These are phyloP conservation scores for Exophiala oligosperma DNA, from an alignment of 2,329 filamentous ascomycete genomes.

Conservation along the genomic window DNA sequence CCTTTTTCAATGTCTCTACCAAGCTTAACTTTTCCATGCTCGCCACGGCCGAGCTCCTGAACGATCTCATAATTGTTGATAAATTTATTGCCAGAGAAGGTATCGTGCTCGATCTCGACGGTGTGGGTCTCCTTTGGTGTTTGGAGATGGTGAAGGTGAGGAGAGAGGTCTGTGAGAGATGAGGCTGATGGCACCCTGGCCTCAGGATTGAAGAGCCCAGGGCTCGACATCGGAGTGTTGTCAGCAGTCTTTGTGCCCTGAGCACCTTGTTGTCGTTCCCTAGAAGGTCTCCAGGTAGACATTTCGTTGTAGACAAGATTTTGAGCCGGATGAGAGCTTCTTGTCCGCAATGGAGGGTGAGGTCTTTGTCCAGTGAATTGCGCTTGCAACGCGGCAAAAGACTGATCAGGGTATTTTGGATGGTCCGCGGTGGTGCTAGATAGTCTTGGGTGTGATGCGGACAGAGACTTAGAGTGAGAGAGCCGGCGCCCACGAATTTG, in stretches of 20 bases:
- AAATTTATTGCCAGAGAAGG: slow-evolving; percentile 84
- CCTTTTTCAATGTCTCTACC: slow-evolving; percentile 75
- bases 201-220: slow-evolving; percentile 41
- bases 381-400: slow-evolving; percentile 47
- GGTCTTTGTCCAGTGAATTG: slow-evolving; percentile 42
- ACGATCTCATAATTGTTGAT: slow-evolving; percentile 99
- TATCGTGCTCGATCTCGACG: slow-evolving; percentile 85
- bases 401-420: slow-evolving; percentile 50
- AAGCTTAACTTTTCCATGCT: slow-evolving; percentile 97
- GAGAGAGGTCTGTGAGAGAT: slow-evolving; percentile 44
- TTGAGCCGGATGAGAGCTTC: slow-evolving; percentile 47
- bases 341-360: slow-evolving; percentile 40
- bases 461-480: slow-evolving; percentile 28
- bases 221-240: slow-evolving; percentile 49
- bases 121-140: slow-evolving; percentile 85
- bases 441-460: slow-evolving; percentile 16
- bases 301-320: slow-evolving; percentile 32
- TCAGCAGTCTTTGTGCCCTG: slow-evolving; percentile 41
- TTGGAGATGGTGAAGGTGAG: slow-evolving; percentile 70
- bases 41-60: slow-evolving; percentile 90
- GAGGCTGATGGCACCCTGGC: slow-evolving; percentile 39
- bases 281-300: slow-evolving; percentile 22
- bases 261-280: slow-evolving; percentile 19
- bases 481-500: slow-evolving; percentile 15
- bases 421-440: slow-evolving; percentile 18